These are phyloP conservation scores for Protomyces macrosporus DNA, from an alignment of 1,139 yeast species.

Conservation along the genomic window DNA sequence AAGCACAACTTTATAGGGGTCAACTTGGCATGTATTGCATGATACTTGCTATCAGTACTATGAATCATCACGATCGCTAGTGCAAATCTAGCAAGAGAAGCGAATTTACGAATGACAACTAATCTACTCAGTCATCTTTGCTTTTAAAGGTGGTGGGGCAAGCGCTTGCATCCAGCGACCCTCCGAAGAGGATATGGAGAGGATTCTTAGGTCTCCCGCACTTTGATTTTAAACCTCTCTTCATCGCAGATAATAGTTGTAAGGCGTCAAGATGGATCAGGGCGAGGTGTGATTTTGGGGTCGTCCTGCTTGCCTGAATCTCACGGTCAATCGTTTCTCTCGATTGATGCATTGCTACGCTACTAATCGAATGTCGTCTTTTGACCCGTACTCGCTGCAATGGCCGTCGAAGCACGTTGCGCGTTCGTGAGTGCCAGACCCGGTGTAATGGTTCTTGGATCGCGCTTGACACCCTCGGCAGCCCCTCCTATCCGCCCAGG, in stretches of 20 bases:
- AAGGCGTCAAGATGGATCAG: background rate
- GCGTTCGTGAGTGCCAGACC: slow-evolving; percentile 86
- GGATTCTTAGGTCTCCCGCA: slow-evolving; percentile 1
- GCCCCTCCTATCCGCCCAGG: slow-evolving; percentile 1
- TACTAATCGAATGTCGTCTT: slow-evolving; percentile 58
- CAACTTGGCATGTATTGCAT: too few relatives aligned
- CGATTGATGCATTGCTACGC: too few relatives aligned
- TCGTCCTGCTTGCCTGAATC: too few relatives aligned
- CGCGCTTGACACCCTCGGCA: slow-evolving; percentile 26
- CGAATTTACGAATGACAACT: background rate
- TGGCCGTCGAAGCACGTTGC: slow-evolving; percentile 83
- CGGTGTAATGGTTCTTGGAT: slow-evolving; percentile 49
- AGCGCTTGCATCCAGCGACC: slow-evolving; percentile 1
- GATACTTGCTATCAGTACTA: too few relatives aligned
- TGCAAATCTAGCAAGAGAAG: too few relatives aligned
- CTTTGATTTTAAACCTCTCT: background rate
- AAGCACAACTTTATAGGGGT: too few relatives aligned
- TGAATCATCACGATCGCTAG: too few relatives aligned
- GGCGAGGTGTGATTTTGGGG: too few relatives aligned
- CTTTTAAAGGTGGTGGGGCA: background rate
- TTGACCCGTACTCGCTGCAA: slow-evolving; percentile 86
- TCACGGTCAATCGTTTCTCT: too few relatives aligned
- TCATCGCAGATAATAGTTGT: background rate
- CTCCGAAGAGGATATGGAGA: background rate
- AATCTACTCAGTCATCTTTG: background rate